Percentiles rank a stretch among this genome's conserved stretches.
Conservation (phyloP, 768 basidiomycete species). For the Collybia mongolica region DNA sequence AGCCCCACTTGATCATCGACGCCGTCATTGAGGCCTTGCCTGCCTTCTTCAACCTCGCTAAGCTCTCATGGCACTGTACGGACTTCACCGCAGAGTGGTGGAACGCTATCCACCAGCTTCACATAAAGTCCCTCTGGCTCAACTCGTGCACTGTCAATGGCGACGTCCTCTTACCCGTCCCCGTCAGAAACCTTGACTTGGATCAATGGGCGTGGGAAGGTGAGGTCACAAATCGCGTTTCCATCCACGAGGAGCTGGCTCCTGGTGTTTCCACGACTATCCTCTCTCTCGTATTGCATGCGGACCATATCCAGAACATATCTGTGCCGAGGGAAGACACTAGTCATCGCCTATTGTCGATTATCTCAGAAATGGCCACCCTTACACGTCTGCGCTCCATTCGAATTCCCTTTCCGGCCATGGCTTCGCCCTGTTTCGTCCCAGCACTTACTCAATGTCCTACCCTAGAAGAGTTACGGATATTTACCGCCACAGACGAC, state of each 20-base stretch:
- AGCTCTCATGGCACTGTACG: constrained; percentile 34
- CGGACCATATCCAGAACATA: constrained; percentile 25
- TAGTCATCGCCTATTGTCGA: constrained; percentile 24
- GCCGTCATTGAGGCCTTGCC: constrained; percentile 26
- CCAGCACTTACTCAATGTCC: constrained; percentile 26
- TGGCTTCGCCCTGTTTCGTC: constrained; percentile 21
- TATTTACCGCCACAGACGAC: constrained; percentile 28
- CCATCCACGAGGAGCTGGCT: constrained; percentile 28
- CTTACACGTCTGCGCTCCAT: constrained; percentile 19
- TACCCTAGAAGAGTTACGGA: constrained; percentile 25
- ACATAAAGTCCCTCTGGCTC: constrained; percentile 28
- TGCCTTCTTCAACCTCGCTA: constrained; percentile 28
- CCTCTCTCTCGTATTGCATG: constrained; percentile 25
- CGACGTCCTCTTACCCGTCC: constrained; percentile 7
- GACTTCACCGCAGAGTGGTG: constrained; percentile 32
- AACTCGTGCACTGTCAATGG: constrained; percentile 26
- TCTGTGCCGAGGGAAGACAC: constrained; percentile 32
- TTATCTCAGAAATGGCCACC: constrained; percentile 14
- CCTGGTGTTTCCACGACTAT: constrained; percentile 24
- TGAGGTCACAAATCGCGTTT: constrained; percentile 28
- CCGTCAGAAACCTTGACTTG: constrained; percentile 25
- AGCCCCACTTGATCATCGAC: constrained; percentile 29
- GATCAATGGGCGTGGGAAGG: constrained; percentile 39
- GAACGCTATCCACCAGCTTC: constrained; percentile 23
- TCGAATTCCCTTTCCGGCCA: constrained; percentile 23